These are phyloP conservation scores for Claviceps cyperi DNA, from an alignment of 2,329 filamentous ascomycete species.

Conservation along the genomic window DNA sequence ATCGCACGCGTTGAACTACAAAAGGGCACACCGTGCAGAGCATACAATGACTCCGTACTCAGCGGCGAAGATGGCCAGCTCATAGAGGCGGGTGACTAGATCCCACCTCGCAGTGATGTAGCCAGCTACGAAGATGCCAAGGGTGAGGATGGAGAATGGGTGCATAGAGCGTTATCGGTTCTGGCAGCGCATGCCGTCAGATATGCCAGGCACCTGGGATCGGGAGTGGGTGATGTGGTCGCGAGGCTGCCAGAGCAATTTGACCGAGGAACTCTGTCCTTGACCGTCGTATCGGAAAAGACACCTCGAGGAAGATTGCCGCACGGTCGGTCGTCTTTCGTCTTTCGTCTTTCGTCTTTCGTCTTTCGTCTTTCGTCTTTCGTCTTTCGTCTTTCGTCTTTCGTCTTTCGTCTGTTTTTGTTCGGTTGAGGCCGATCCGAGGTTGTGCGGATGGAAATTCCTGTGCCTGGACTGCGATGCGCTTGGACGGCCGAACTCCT, in stretches of 20 bases:
- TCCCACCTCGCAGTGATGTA: conserved; percentile 99
- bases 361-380: background rate
- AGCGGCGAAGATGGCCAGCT: conserved; percentile 94
- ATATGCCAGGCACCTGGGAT: conserved; percentile 1
- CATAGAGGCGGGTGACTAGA: conserved; percentile 90
- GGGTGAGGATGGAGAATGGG: conserved; percentile 89
- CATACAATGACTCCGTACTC: conserved; percentile 89
- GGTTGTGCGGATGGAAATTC: background rate
- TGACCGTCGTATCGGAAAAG: background rate
- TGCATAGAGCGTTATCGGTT: conserved; percentile 58
- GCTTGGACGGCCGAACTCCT: conserved; percentile 1
- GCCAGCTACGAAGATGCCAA: conserved; percentile 97
- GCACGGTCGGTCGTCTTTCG: background rate
- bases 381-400: background rate
- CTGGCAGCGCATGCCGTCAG: conserved; percentile 29
- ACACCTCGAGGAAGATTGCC: background rate
- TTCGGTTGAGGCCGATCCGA: background rate
- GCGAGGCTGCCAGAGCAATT: conserved; percentile 1
- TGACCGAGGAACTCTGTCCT: background rate
- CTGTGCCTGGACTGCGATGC: background rate
- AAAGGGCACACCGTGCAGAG: background rate
- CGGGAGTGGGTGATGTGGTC: conserved; percentile 1
- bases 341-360: too few relatives aligned
- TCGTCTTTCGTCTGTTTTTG: too few relatives aligned
- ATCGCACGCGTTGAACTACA: background rate